Percentiles rank a stretch among this genome's conserved stretches.
These are phyloP conservation scores for Penicillium coprophilum DNA, from an alignment of 495 filamentous ascomycete genomes.

Conservation along the genomic window DNA sequence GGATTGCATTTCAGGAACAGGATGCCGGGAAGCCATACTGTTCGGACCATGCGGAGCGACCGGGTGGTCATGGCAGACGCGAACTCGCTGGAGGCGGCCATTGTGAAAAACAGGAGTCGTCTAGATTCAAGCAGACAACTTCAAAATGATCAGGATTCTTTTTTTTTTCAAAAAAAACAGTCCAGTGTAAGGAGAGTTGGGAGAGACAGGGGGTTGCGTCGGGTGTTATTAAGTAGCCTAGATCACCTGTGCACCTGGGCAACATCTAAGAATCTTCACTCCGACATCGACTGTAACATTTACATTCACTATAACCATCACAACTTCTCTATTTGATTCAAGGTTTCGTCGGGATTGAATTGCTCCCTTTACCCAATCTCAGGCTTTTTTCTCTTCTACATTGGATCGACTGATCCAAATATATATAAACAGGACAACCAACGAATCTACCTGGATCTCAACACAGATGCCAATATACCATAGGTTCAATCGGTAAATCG, in stretches of 20 bases:
- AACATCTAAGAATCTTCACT: not conserved
- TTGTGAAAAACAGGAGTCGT: conserved; percentile 7
- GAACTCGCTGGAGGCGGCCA: conserved; percentile 43
- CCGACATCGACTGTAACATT: not conserved
- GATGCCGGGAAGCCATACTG: conserved; percentile 52
- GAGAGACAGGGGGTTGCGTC: conserved; percentile 8
- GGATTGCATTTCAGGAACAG: conserved; percentile 3
- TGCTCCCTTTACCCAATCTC: not conserved
- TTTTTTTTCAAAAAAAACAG: not conserved
- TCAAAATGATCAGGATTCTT: not conserved
- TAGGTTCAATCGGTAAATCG: not conserved
- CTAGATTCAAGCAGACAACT: not conserved
- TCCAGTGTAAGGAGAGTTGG: not conserved
- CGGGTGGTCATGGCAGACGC: conserved; percentile 63
- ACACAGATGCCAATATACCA: not conserved
- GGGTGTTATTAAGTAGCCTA: conserved; percentile 6
- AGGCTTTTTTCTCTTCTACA: accelerated
- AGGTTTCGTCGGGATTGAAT: not conserved
- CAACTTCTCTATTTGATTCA: not conserved
- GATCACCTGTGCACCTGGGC: not conserved
- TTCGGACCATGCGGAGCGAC: conserved; percentile 82
- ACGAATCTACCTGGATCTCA: not conserved
- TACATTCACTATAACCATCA: not conserved
- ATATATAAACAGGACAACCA: not conserved
- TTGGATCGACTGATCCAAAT: not conserved